Evolutionary conservation across 306 rosid genomes (phyloP), one percentile per base, ranked within the genome.

Genomic region (Prunus dulcis): DNA sequence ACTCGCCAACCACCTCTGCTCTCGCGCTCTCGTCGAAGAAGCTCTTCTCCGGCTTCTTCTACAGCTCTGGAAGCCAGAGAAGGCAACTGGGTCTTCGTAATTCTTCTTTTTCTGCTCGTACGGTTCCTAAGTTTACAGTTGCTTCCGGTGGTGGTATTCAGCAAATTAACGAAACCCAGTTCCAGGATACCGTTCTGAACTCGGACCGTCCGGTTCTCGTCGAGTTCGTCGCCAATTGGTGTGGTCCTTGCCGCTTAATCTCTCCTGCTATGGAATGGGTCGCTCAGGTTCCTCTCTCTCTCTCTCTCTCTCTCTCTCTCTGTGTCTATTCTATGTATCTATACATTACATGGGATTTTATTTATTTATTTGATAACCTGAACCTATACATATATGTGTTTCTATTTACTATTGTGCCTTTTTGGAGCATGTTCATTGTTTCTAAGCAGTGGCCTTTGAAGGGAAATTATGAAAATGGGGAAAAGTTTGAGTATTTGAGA

Each of bases 211-310:
- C 96, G 18, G 97, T 93, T 89, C 91, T 93, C 0, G 96, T 93
- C 30, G 97, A 93, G 84, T 93, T 93, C 81, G 90, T 93, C 20
- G 96, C 97, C 77, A 90, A 12, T 71, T 93, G 97, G 96, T 93
- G 97, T 11, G 97, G 96, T 64, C 97, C 97, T 56, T 93, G 97
- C 88, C 93, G 96, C 53, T 83, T 93, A 51, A 87, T 93, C 82
- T 70, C 96, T 56, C 93, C 96, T 11, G 84, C 85, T 15, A 86
- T 93, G 67, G 90, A 93, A 84, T 86, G 86, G 83, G 61, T 82
- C 30, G 91, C 96, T 76, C 86, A 93, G 93, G 97, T 92, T 34
- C 63, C 17, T 19, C 17, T 79, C 69, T 56, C 32, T 49, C 25
- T 23, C 25, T 23, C 23, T 22, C 17, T 19, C 17, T 79, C 69